Base-by-base conservation (phyloP, 2,329 filamentous ascomycete genomes). In the Colletotrichum tamarilloi region DNA sequence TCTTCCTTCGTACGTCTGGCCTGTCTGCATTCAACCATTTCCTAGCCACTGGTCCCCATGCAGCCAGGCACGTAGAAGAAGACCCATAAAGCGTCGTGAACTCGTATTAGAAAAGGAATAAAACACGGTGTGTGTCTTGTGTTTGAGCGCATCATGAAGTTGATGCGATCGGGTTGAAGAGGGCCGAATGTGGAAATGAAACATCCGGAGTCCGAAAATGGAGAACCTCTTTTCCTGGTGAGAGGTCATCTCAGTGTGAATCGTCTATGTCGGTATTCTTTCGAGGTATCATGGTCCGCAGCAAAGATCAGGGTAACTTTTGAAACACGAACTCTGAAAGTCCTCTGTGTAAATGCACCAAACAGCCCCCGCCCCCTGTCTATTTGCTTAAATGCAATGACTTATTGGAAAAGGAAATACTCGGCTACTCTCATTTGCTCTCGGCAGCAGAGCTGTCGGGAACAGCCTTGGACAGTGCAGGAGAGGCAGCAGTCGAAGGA, bases 401-500 rank as follows among this genome's bases (percentile, higher is more conserved):
- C 79, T 76, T 62, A 76, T 76, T 68, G 77, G 77, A 80, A 78
- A 66, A 71, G 78, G 79, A 79, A 75, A 70, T 64, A 62, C 64
- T 70, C 80, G 59, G 38, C 26, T 56, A 58, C 69, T 68, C 69
- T 65, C 67, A 76, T 82, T 91, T 90, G 78, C 85, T 87, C 68
- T 83, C 78, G 62, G 81, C 77, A 62, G 81, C 81, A 66, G 83
- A 69, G 73, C 80, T 85, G 80, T 89, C 89, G 75, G 89, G 87
- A 75, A 87, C 87, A 75, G 87, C 88, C 85, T 93, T 93, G 76
- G 91, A 84, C 79, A 92, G 81, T 72, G 90, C 89, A 60, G 92
- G 92, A 67, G 92, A 94, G 70, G 89, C 91, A 75, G 90, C 86
- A 62, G 90, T 89, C 74, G 92, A 92, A 68, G 93, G 92, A 79